Conservation (phyloP, 1,139 yeast species). For the Yamadazyma dushanensis region DNA sequence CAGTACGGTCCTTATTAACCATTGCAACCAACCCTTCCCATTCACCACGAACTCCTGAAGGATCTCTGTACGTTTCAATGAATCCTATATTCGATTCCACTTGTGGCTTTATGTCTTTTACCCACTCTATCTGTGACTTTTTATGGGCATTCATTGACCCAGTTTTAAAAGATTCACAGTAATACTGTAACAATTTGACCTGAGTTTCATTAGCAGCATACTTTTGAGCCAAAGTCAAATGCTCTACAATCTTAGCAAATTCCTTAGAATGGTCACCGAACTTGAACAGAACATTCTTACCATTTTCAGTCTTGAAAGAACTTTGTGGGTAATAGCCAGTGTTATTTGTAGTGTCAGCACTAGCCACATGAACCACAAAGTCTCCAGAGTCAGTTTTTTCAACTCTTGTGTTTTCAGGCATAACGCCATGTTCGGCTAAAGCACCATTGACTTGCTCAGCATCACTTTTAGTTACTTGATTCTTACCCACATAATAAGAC, state of each 20-base stretch:
- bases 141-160: slow-evolving; percentile 88
- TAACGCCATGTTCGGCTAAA: slow-evolving; percentile 58
- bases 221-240: slow-evolving; percentile 56
- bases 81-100: slow-evolving; percentile 89
- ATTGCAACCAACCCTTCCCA: slow-evolving; percentile 95
- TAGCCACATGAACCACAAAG: slow-evolving; percentile 62
- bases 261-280: slow-evolving; percentile 79
- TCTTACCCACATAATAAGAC: slow-evolving; percentile 62
- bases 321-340: slow-evolving; percentile 42
- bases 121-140: slow-evolving; percentile 84
- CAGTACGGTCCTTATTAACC: slow-evolving; percentile 85
- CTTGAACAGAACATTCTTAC: slow-evolving; percentile 45
- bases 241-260: slow-evolving; percentile 57
- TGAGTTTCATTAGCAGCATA: slow-evolving; percentile 77
- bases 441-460: slow-evolving; percentile 65
- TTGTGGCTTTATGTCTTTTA: slow-evolving; percentile 77
- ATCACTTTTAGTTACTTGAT: slow-evolving; percentile 55
- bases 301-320: slow-evolving; percentile 23
- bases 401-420: slow-evolving; percentile 84
- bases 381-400: slow-evolving; percentile 45
- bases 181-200: slow-evolving; percentile 58
- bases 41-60: slow-evolving; percentile 89
- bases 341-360: slow-evolving; percentile 47
- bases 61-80: slow-evolving; percentile 90
- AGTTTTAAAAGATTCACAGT: slow-evolving; percentile 69